Conservation (phyloP, 176 grass and related monocot species). For the Triticum dicoccoides region DNA sequence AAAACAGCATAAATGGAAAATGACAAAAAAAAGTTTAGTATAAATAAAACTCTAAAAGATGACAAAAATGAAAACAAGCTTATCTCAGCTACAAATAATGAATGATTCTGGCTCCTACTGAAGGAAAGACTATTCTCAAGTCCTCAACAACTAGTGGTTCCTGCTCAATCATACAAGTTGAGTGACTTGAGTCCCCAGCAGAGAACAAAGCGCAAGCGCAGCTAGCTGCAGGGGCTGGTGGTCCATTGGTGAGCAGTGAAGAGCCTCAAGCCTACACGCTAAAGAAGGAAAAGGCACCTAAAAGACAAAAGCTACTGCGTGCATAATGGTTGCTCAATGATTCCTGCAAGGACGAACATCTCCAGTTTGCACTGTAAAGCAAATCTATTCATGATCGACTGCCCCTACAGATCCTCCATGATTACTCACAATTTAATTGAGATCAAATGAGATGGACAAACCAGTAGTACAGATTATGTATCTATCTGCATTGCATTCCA, state of each 20-base stretch:
- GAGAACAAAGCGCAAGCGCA: slow-evolving; percentile 17
- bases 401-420: slow-evolving; percentile 21
- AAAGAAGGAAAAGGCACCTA: slow-evolving; percentile 35
- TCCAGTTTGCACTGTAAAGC: slow-evolving; percentile 15
- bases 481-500: background rate
- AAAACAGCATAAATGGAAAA: background rate
- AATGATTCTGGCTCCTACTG: background rate
- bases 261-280: slow-evolving; percentile 35
- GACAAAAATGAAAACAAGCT: background rate
- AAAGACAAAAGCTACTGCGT: slow-evolving; percentile 45
- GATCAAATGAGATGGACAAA: background rate
- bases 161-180: slow-evolving; percentile 43
- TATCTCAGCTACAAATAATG: background rate
- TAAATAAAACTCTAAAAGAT: background rate
- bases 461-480: too few species aligned
- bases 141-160: background rate
- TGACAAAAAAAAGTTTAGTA: background rate
- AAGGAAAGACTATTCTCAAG: background rate
- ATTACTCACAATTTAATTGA: background rate
- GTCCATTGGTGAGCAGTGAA: slow-evolving; percentile 31
- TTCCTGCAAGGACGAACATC: slow-evolving; percentile 21
- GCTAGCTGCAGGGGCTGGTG: slow-evolving; percentile 22
- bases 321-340: slow-evolving; percentile 43
- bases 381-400: background rate
- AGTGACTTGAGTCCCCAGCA: background rate